Base-by-base conservation (phyloP, 2,329 filamentous ascomycete genomes). In the Pseudogymnoascus sp. region DNA sequence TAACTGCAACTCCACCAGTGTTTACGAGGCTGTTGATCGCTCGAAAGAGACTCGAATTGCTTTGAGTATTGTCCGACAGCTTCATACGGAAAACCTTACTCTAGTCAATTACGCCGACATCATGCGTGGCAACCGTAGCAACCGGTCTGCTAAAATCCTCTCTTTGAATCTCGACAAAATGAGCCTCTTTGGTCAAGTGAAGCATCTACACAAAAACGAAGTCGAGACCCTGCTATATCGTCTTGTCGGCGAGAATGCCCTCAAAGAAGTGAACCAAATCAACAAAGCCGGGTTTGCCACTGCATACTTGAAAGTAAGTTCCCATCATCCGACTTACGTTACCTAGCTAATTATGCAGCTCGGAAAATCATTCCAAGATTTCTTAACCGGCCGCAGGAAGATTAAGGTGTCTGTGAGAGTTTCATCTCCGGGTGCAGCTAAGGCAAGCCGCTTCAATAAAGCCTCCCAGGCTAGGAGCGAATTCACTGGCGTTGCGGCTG, bases 101-200 rank as follows among this genome's bases (percentile, higher is more conserved):
- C 77, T 93, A 63, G 80, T 86, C 14, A 88, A 95, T 71, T 92
- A 91, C 72, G 85, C 90, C n/a, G 92, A 97, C 70, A 82, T 95
- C 37, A 84, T 97, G 67, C 82, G 88, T 66, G 94, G 92, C 5
- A 85, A 82, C 64, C 82, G 88, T 66, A 94, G 92, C 5, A 85
- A 82, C 64, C 84, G 84, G 44, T 81, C 83, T 42, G 77, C 81
- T 12, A 70, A 77, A 2, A 72, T 77, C 3, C 84, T 86, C 38
- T 78, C 83, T 38, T 70, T 84, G 5, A 62, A 63, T n/a, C 67
- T 70, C 59, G 64, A 70, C 5, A 40, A 67, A 4, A 21, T 71
- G 8, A 75, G 82, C 16, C 83, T 86, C 64, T 86, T 85, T 73
- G 91, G 91, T 12, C 80, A 82, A 44, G 92, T 89, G 12, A 84